phyloP scores from a whole-genome alignment of 139 green algal species.

The Coelastrella sp. region DNA sequence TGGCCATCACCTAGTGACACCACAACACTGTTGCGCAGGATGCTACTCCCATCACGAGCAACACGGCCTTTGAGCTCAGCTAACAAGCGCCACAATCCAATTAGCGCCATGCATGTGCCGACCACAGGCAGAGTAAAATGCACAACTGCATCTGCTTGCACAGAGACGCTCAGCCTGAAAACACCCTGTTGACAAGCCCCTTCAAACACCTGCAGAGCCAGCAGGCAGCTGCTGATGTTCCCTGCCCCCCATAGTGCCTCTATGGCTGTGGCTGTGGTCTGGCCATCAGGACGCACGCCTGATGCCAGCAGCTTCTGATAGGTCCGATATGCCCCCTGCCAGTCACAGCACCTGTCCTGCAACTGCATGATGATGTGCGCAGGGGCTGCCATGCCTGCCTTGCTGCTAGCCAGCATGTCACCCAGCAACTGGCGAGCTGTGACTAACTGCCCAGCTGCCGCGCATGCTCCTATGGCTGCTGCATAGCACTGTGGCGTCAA shows the following conservation, averaged over 20 bases:
- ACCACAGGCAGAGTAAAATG: constrained; percentile 33
- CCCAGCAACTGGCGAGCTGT: constrained; percentile 42
- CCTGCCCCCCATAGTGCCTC: constrained; percentile 41
- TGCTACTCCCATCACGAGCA: constrained; percentile 5
- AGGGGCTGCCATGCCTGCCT: constrained; percentile 39
- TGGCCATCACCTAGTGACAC: constrained; percentile 30
- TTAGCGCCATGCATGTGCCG: constrained; percentile 34
- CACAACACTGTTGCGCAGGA: constrained; percentile 36
- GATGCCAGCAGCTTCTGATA: constrained; percentile 45
- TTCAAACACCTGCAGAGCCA: constrained; percentile 43
- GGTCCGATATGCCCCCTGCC: constrained; percentile 27
- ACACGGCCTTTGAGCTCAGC: constrained; percentile 27
- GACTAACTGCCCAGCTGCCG: constrained; percentile 10
- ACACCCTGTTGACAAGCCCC: constrained; percentile 37
- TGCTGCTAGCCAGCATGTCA: neutral
- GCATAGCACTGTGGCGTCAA: constrained; percentile 47
- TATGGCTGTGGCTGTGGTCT: constrained; percentile 24
- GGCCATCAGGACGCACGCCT: constrained; percentile 39
- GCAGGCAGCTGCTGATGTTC: constrained; percentile 26
- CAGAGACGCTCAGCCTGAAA: constrained; percentile 26
- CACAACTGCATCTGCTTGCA: neutral
- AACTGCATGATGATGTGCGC: constrained; percentile 44
- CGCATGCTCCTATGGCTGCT: constrained; percentile 48
- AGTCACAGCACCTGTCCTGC: constrained; percentile 49
- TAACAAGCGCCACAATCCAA: constrained; percentile 36